Evolutionary conservation across 331 rosid species (phyloP), one percentile per base, ranked within the genome.

Genomic region (Spiraea crenata): DNA sequence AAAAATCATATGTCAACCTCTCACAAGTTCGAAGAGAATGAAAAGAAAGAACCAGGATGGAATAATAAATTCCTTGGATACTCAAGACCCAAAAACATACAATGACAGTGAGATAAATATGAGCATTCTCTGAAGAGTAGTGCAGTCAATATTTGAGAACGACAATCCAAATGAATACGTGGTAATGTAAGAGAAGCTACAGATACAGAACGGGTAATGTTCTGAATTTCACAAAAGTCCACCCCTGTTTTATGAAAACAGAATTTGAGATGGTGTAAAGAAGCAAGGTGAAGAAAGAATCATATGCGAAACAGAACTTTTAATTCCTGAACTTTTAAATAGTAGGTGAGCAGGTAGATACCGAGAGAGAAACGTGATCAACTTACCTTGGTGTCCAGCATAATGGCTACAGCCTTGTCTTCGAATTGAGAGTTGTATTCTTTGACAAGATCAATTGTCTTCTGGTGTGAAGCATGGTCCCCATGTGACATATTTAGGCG

Each of bases 401-500:
- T 90, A 82, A 93, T 87, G 79, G 97, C 90, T 11, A 93, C 79
- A 55, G 82, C 96, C 77, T 82, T 90, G 69, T 93, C 88, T 34
- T 79, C 81, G 71, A 89, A 90, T 65, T 81, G 91, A 72, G 95
- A 82, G 55, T 93, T 93, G 87, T 89, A 93, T 54, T 93, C 84
- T 83, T 83, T 89, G 13, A 93, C 98, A 67, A 87, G 67, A 75
- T 93, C 83, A 71, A 93, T 85, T 19, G 98, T 89, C 77, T 87
- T 87, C 77, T 87, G 92, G 82, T 93, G 98, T 1, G 97, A 90
- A 0, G 89, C 66, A 73, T 93, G 96, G 76, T 93, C 95, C 59
- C 98, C 97, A 47, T 93, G 98, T 11, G 98, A 93, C 98, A 93
- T 93, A 57, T 90, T 90, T 51, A 93, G 86, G 59, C 98, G 95